phyloP scores from a whole-genome alignment of 805 yeast species.

The Metschnikowia aberdeeniae region DNA sequence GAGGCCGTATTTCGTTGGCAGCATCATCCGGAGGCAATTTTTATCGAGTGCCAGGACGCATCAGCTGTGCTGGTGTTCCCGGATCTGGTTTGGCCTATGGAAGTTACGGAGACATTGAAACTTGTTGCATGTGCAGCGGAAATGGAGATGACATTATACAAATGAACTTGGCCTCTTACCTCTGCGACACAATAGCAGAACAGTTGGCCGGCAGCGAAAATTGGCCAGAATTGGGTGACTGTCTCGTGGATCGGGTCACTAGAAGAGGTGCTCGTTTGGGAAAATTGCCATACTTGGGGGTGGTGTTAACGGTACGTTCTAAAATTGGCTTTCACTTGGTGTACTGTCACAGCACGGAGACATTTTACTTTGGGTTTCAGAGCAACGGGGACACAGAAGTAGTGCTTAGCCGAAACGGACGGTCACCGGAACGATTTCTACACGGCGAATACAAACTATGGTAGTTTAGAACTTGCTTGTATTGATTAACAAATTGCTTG shows the following conservation, averaged over 20 bases:
- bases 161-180: conserved; percentile 34
- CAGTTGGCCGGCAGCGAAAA: conserved; percentile 9
- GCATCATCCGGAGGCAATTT: conserved; percentile 55
- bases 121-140: conserved; percentile 46
- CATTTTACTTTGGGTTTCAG: conserved; percentile 24
- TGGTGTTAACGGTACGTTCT: conserved; percentile 17
- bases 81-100: conserved; percentile 42
- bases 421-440: conserved; percentile 10
- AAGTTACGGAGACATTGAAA: conserved; percentile 16
- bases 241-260: conserved; percentile 17
- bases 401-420: conserved; percentile 12
- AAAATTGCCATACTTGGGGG: conserved; percentile 28
- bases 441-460: conserved; percentile 14
- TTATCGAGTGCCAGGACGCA: conserved; percentile 45
- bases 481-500: conserved; percentile 11
- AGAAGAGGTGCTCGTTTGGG: conserved; percentile 4
- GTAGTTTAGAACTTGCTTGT: conserved; percentile 8
- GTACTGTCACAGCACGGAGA: conserved; percentile 18
- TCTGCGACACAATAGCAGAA: conserved; percentile 18
- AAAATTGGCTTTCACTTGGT: conserved; percentile 8
- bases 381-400: conserved; percentile 13
- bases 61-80: conserved; percentile 51
- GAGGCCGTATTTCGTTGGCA: conserved; percentile 17
- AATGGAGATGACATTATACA: conserved; percentile 53
- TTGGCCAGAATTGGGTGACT: conserved; percentile 18